phyloP scores from a whole-genome alignment of 1,284 basidiomycete species.

The Clitocybe nebularis region DNA sequence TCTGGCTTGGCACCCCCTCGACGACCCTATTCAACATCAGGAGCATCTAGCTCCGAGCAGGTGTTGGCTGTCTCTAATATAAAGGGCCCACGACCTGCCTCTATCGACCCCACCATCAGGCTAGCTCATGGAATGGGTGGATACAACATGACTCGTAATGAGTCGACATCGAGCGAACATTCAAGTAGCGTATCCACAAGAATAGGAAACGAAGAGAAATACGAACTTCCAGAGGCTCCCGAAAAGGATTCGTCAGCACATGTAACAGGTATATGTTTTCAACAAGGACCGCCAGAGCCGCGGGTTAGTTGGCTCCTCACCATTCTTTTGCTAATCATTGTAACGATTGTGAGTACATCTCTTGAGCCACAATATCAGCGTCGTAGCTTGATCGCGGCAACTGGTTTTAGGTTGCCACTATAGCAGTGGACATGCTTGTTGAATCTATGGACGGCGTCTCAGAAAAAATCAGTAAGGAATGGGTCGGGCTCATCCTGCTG shows the following conservation, averaged over 20 bases:
- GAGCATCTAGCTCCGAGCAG: not conserved
- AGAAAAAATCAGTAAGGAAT: constrained; percentile 62
- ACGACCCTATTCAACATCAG: no score
- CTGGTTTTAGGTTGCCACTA: constrained; percentile 34
- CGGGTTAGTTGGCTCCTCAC: constrained; percentile 60
- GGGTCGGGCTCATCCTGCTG: constrained; percentile 82
- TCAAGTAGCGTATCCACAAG: constrained; percentile 6
- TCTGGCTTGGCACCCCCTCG: no score
- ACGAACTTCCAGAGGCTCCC: constrained; percentile 1
- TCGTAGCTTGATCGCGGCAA: not conserved
- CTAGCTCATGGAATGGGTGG: no score
- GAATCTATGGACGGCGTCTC: constrained; percentile 73
- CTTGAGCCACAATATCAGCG: not conserved
- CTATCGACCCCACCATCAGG: no score
- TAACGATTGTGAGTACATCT: constrained; percentile 57
- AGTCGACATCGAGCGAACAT: constrained; percentile 3
- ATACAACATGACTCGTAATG: constrained; percentile 9
- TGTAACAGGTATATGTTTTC: constrained; percentile 3
- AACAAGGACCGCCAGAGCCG: constrained; percentile 34
- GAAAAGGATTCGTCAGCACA: no score
- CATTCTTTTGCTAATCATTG: constrained; percentile 49
- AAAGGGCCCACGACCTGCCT: no score
- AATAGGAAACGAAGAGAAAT: constrained; percentile 6
- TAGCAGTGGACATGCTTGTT: constrained; percentile 83
- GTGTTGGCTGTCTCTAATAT: no score